Percentiles rank a stretch among this genome's conserved stretches.
Evolutionary conservation across 2,329 filamentous ascomycete species (phyloP).

Genomic region (Microthyrium microscopicum): DNA sequence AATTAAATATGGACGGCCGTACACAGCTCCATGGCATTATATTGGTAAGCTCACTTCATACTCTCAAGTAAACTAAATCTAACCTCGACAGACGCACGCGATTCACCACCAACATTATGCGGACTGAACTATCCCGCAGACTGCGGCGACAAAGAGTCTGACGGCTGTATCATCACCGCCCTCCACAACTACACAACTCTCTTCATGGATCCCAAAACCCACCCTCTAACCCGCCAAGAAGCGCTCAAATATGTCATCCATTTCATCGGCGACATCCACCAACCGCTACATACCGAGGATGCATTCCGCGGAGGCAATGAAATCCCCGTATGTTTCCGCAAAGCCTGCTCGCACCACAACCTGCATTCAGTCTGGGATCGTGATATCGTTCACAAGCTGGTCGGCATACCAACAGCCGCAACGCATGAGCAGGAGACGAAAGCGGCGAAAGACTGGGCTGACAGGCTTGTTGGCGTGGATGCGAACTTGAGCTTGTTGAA

Average conservation of each 20-base stretch:
- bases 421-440: not conserved
- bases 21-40: too few species aligned
- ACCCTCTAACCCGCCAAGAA: slow-evolving; percentile 14
- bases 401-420: not conserved
- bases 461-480: not conserved
- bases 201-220: not conserved
- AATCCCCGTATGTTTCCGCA: slow-evolving; percentile 25
- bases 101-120: not conserved
- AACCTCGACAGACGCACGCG: not conserved
- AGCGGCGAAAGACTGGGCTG: not conserved
- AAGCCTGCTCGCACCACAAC: slow-evolving; percentile 16
- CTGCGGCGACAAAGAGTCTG: not conserved
- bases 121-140: not conserved
- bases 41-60: too few species aligned
- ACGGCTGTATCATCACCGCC: not conserved
- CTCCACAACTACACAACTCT: not conserved
- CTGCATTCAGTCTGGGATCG: slow-evolving; percentile 27
- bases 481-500: not conserved
- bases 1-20: too few species aligned
- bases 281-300: slow-evolving; percentile 46
- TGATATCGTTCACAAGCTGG: not conserved
- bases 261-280: slow-evolving; percentile 56
- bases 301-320: slow-evolving; percentile 26
- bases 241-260: slow-evolving; percentile 33
- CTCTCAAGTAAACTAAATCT: too few species aligned